phyloP scores from a whole-genome alignment of 2,329 filamentous ascomycete genomes.

The Hymenoscyphus infarciens region DNA sequence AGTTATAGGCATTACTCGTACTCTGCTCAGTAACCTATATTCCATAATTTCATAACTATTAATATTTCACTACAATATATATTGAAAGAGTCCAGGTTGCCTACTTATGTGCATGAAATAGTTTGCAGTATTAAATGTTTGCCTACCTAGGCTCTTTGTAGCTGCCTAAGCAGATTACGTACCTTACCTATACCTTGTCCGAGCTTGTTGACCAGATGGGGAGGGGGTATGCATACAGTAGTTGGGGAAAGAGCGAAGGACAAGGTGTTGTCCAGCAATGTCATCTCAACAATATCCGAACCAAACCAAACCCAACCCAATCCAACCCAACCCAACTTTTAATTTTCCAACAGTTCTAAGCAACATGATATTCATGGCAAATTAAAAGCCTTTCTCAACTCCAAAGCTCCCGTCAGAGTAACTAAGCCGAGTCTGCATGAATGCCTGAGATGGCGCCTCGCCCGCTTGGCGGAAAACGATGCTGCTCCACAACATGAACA shows the following conservation, averaged over 20 bases:
- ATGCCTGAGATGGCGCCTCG: background rate
- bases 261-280: background rate
- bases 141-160: background rate
- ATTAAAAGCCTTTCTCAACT: background rate
- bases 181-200: too few relatives aligned
- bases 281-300: background rate
- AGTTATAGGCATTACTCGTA: too few relatives aligned
- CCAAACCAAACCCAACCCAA: too few relatives aligned
- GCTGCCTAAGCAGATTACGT: background rate
- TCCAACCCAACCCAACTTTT: too few relatives aligned
- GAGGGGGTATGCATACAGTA: too few relatives aligned
- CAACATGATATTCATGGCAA: background rate
- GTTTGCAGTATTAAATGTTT: background rate
- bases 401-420: background rate
- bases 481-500: background rate
- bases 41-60: too few relatives aligned
- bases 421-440: background rate
- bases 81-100: too few relatives aligned
- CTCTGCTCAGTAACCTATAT: too few relatives aligned
- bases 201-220: background rate
- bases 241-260: conserved; percentile 1
- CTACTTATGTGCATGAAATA: too few relatives aligned
- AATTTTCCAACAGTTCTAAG: background rate
- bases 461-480: background rate
- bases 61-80: too few relatives aligned